phyloP scores from a whole-genome alignment of 345 rosid species.

The Brassica napus region Da-Ae NC_063437.1:2736501-2737000 shows the following conservation, averaged over 20 bases:
- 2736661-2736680: not conserved
- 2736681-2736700: not conserved
- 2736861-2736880: constrained; percentile 21
- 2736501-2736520: constrained; percentile 5
- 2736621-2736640: not conserved
- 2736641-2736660: not conserved
- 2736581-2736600: not conserved
- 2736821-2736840: not conserved
- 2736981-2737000: constrained; percentile 24
- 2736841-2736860: not conserved
- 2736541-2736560: constrained; percentile 5
- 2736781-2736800: not conserved
- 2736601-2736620: not conserved
- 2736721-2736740: not conserved
- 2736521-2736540: constrained; percentile 24
- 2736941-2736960: constrained; percentile 27
- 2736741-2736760: not conserved
- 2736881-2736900: not conserved
- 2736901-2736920: constrained; percentile 30
- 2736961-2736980: constrained; percentile 14
- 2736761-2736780: not conserved
- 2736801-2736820: not conserved
- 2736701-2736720: not conserved
- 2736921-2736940: constrained; percentile 40
- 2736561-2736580: not conserved